These are phyloP conservation scores for Arthrobotrys sinensis DNA, from an alignment of 2,329 filamentous ascomycete species.

Conservation along the genomic window DNA sequence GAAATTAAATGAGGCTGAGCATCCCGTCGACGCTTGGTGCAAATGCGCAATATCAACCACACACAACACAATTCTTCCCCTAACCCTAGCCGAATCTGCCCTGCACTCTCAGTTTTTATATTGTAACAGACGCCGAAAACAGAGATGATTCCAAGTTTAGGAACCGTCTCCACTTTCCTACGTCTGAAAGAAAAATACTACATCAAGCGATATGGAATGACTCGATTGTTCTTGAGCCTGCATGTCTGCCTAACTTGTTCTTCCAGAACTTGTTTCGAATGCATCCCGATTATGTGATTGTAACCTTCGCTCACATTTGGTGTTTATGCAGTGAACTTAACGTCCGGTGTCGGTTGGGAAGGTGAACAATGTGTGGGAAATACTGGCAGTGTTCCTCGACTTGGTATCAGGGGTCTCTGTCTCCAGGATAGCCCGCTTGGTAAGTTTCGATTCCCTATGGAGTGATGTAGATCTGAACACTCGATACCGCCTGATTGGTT, in stretches of 20 bases:
- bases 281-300: conserved; percentile 41
- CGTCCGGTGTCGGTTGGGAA: conserved; percentile 72
- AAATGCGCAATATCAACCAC: conserved; percentile 52
- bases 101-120: conserved; percentile 15
- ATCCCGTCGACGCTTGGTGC: conserved; percentile 43
- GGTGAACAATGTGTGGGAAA: conserved; percentile 71
- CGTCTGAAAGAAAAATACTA: conserved; percentile 18
- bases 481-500: conserved; percentile 64
- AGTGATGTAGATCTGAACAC: conserved; percentile 69
- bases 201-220: conserved; percentile 39
- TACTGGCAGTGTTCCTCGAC: conserved; percentile 62
- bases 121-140: conserved; percentile 22
- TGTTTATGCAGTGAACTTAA: conserved; percentile 70
- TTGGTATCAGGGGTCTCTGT: conserved; percentile 68
- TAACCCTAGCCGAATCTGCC: conserved; percentile 21
- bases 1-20: conserved; percentile 61
- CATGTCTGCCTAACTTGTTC: conserved; percentile 58
- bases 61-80: conserved; percentile 44
- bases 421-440: conserved; percentile 73
- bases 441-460: conserved; percentile 35
- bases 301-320: conserved; percentile 25
- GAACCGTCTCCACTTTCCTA: conserved; percentile 58
- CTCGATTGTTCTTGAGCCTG: conserved; percentile 51
- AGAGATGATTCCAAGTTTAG: conserved; percentile 55
- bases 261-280: conserved; percentile 39